A percentile compares a stretch with the other conserved stretches of the same genome.
These are phyloP conservation scores for Lachnellula cervina DNA, from an alignment of 2,329 filamentous ascomycete genomes.

Conservation along the genomic window DNA sequence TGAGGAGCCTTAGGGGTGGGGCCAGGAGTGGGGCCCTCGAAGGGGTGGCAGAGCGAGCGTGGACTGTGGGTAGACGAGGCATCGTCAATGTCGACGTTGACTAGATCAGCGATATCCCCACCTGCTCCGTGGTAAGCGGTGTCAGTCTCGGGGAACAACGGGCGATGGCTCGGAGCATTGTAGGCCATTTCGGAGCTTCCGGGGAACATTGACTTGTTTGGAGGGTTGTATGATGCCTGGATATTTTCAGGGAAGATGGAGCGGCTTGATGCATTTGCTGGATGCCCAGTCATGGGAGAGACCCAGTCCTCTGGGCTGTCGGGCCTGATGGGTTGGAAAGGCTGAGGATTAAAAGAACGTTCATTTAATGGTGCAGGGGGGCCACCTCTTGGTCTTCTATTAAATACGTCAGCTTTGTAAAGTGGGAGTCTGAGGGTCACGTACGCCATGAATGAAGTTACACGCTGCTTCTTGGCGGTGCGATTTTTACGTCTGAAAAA, in stretches of 20 bases:
- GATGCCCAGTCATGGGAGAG: slow-evolving; percentile 7
- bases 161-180: too few relatives aligned
- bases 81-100: background rate
- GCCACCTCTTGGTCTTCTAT: background rate
- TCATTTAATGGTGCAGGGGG: slow-evolving; percentile 2
- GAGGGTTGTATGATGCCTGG: too few relatives aligned
- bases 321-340: slow-evolving; percentile 2
- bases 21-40: background rate
- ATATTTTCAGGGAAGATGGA: background rate
- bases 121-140: slow-evolving; percentile 4
- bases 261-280: background rate
- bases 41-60: background rate
- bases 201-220: too few relatives aligned
- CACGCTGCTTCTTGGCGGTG: slow-evolving; percentile 5
- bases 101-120: background rate
- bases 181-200: too few relatives aligned
- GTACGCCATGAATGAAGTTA: slow-evolving; percentile 15
- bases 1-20: background rate
- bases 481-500: slow-evolving; percentile 12
- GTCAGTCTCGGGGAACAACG: background rate
- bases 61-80: background rate
- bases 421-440: background rate
- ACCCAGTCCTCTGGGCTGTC: slow-evolving; percentile 1
- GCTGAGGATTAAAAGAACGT: background rate
- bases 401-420: background rate